Conservation (phyloP, 2,329 filamentous ascomycete species). For the Microcera coccophila region DNA sequence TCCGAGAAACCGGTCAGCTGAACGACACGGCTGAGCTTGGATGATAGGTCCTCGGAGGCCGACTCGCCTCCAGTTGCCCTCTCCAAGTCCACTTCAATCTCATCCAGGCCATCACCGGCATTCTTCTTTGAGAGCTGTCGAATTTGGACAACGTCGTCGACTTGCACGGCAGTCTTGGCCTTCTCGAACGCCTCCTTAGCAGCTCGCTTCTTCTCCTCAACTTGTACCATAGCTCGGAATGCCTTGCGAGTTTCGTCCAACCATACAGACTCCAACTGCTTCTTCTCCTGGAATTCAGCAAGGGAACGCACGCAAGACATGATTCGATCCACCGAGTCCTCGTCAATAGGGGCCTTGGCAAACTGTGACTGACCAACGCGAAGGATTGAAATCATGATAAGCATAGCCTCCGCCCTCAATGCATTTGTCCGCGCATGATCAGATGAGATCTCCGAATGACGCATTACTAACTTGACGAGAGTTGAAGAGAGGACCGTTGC, state of each 20-base stretch:
- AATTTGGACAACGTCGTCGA: slow-evolving; percentile 91
- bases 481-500: slow-evolving; percentile 94
- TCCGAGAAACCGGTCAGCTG: slow-evolving; percentile 98
- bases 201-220: slow-evolving; percentile 96
- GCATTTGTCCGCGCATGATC: slow-evolving; percentile 88
- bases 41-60: slow-evolving; percentile 77
- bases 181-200: slow-evolving; percentile 90
- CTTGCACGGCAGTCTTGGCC: slow-evolving; percentile 88
- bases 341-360: slow-evolving; percentile 93
- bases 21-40: slow-evolving; percentile 92
- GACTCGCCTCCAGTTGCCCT: slow-evolving; percentile 90
- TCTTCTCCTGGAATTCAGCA: slow-evolving; percentile 83
- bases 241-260: slow-evolving; percentile 92
- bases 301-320: slow-evolving; percentile 95
- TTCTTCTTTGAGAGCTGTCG: slow-evolving; percentile 93
- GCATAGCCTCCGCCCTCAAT: slow-evolving; percentile 92
- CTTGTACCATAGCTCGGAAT: slow-evolving; percentile 94
- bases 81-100: slow-evolving; percentile 85
- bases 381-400: slow-evolving; percentile 99
- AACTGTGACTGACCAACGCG: slow-evolving; percentile 98
- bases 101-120: slow-evolving; percentile 72
- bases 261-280: slow-evolving; percentile 88
- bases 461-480: slow-evolving; percentile 95
- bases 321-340: slow-evolving; percentile 96
- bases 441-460: slow-evolving; percentile 86